Evolutionary conservation across 148 eudicot genomes (phyloP).

Genomic region (Simmondsia chinensis): DNA sequence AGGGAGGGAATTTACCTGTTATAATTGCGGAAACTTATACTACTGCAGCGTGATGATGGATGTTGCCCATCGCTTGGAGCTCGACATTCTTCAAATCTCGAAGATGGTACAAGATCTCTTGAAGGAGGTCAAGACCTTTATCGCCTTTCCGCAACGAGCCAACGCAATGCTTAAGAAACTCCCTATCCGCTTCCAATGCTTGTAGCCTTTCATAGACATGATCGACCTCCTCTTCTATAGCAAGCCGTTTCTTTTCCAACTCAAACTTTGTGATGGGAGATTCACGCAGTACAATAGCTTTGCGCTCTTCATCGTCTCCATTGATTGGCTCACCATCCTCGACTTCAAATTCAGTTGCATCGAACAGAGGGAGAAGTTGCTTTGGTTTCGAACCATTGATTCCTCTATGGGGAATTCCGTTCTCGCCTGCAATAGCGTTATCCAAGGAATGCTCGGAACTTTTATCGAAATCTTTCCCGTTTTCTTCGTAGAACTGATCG

Average conservation of each 20-base stretch:
- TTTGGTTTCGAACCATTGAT: slow-evolving; percentile 46
- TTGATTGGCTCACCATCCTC: slow-evolving; percentile 10
- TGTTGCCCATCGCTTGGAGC: too few species aligned
- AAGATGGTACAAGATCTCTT: slow-evolving; percentile 54
- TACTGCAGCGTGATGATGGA: too few species aligned
- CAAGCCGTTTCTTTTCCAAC: slow-evolving; percentile 18
- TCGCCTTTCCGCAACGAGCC: slow-evolving; percentile 55
- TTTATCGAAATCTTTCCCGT: slow-evolving; percentile 31
- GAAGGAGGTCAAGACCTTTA: slow-evolving; percentile 43
- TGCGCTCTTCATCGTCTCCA: slow-evolving; percentile 21
- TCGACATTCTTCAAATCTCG: slow-evolving; percentile 41
- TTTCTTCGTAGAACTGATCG: slow-evolving; percentile 35
- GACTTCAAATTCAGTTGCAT: slow-evolving; percentile 38
- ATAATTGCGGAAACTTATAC: too few species aligned
- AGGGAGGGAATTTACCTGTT: too few species aligned
- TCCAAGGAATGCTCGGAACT: slow-evolving; percentile 4
- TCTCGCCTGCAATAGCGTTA: slow-evolving; percentile 24
- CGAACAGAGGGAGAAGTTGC: slow-evolving; percentile 76
- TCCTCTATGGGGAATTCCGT: slow-evolving; percentile 36
- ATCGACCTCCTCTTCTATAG: slow-evolving; percentile 52
- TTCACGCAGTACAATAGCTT: slow-evolving; percentile 9
- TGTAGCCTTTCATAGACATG: slow-evolving; percentile 59
- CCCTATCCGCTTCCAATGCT: slow-evolving; percentile 59
- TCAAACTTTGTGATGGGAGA: slow-evolving; percentile 19
- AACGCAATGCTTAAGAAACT: slow-evolving; percentile 62